Conservation (phyloP, 331 rosid genomes). For the Dryas integrifolia region DNA sequence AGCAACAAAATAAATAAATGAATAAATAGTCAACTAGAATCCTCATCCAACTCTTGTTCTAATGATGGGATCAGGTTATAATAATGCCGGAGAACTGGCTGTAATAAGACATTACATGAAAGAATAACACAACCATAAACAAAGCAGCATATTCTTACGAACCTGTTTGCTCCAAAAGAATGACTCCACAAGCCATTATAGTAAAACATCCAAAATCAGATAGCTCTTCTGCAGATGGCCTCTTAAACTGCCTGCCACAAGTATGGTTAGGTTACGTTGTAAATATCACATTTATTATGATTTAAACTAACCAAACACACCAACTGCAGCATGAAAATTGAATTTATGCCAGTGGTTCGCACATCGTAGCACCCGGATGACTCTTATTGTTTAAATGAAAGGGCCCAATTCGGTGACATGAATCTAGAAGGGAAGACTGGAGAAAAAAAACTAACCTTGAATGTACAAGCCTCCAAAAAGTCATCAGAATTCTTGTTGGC, state of each 20-base stretch:
- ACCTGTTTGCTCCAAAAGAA: constrained; percentile 85
- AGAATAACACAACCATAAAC: constrained; percentile 2
- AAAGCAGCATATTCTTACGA: background rate
- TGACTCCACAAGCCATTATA: constrained; percentile 77
- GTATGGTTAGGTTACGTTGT: constrained; percentile 45
- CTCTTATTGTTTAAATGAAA: background rate
- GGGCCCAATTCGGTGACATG: background rate
- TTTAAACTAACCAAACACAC: constrained; percentile 18
- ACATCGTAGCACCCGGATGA: background rate
- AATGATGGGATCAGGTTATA: background rate
- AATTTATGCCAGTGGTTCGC: background rate
- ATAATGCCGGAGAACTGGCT: background rate
- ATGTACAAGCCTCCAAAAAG: constrained; percentile 71
- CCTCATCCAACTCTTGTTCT: background rate
- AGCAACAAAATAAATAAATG: constrained; percentile 24
- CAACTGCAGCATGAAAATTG: background rate
- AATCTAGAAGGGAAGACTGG: constrained; percentile 8
- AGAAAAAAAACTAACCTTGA: constrained; percentile 60
- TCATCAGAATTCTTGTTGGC: constrained; percentile 80
- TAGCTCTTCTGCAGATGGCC: constrained; percentile 73
- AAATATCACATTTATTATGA: constrained; percentile 24
- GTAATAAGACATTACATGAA: background rate
- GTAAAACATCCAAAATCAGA: constrained; percentile 88
- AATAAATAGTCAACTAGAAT: constrained; percentile 8
- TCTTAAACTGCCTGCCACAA: constrained; percentile 93